Evolutionary conservation across 768 basidiomycete genomes (phyloP).

Genomic region (Holtermanniella nyarrowii): DNA sequence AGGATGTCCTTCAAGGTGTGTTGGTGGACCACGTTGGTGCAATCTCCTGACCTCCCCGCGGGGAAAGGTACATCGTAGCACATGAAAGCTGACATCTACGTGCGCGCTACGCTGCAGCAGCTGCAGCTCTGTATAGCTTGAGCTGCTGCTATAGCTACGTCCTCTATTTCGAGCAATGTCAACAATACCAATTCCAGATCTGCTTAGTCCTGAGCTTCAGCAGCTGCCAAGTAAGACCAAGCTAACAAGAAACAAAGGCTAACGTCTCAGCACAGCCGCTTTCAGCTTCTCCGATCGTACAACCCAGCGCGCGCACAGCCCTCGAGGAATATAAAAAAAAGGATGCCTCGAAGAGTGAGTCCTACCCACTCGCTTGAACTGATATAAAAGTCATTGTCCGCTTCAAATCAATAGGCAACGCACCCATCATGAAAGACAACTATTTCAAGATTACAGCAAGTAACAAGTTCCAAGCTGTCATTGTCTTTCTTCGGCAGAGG

Average conservation of each 20-base stretch:
- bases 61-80: too few relatives aligned
- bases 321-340: constrained; percentile 60
- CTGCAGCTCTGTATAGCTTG: too few relatives aligned
- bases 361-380: neutral
- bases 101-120: too few relatives aligned
- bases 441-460: constrained; percentile 94
- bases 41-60: too few relatives aligned
- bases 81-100: too few relatives aligned
- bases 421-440: constrained; percentile 98
- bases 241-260: neutral
- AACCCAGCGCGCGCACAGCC: constrained; percentile 46
- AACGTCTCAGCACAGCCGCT: neutral
- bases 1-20: too few relatives aligned
- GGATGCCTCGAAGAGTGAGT: constrained; percentile 37
- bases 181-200: constrained; percentile 15
- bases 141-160: too few relatives aligned
- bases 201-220: constrained; percentile 10
- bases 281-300: constrained; percentile 2
- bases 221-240: too few relatives aligned
- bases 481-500: constrained; percentile 82
- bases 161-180: neutral
- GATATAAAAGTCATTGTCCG: constrained; percentile 68
- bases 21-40: too few relatives aligned
- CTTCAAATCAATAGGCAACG: constrained; percentile 95
- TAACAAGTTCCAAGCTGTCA: constrained; percentile 89